A percentile compares a stretch with the other conserved stretches of the same genome.
phyloP scores from a whole-genome alignment of 345 rosid genomes.

The Iberis pinnata region DNA sequence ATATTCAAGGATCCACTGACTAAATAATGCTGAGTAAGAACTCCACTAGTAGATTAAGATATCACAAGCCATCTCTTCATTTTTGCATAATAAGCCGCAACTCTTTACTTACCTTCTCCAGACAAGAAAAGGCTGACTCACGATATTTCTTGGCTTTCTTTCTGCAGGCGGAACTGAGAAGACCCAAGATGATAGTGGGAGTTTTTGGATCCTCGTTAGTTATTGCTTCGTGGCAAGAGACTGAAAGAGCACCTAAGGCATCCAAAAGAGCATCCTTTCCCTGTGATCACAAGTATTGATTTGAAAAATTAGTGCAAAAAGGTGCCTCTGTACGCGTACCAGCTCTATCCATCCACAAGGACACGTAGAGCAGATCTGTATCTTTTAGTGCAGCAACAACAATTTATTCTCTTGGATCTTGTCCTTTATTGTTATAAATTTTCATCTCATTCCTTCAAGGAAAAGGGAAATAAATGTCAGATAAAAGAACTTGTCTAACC shows the following conservation, averaged over 20 bases:
- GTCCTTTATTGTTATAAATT: slow-evolving; percentile 1
- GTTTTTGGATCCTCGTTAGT: slow-evolving; percentile 46
- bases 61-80: slow-evolving; percentile 1
- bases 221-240: slow-evolving; percentile 72
- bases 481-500: slow-evolving; percentile 36
- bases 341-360: slow-evolving; percentile 11
- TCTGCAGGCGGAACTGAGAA: slow-evolving; percentile 64
- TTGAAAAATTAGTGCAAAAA: slow-evolving; percentile 15
- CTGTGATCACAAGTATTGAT: slow-evolving; percentile 34
- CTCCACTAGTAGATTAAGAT: not conserved
- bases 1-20: slow-evolving; percentile 4
- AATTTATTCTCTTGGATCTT: not conserved
- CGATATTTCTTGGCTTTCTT: slow-evolving; percentile 72
- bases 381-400: not conserved
- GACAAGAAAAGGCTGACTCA: slow-evolving; percentile 72
- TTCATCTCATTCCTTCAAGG: not conserved
- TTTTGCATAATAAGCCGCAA: not conserved
- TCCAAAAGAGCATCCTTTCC: slow-evolving; percentile 80
- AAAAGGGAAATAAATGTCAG: not conserved
- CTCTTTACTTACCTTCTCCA: slow-evolving; percentile 52
- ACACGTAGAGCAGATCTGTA: no score
- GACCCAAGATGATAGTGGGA: slow-evolving; percentile 52
- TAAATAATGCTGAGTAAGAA: slow-evolving; percentile 5
- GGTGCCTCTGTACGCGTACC: not conserved
- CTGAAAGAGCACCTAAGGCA: slow-evolving; percentile 72